Percentiles rank a stretch among this genome's conserved stretches.
These are phyloP conservation scores for Ascosphaera apis DNA, from an alignment of 2,329 filamentous ascomycete genomes.

Conservation along the genomic window DNA sequence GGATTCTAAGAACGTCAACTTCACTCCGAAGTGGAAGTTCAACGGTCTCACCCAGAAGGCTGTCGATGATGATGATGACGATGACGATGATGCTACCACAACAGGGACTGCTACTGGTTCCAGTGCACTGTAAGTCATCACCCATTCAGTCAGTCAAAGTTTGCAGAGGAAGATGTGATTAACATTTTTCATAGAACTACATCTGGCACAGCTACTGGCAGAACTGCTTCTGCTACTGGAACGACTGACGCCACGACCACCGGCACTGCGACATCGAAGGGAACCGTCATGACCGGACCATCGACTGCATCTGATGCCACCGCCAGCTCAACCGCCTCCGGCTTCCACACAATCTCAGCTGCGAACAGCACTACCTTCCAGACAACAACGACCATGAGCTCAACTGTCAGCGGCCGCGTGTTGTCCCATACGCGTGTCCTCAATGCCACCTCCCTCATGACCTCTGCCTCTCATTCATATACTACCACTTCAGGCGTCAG, in stretches of 20 bases:
- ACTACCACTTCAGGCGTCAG: too few species aligned
- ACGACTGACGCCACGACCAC: slow-evolving; percentile 4
- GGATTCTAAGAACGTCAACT: slow-evolving; percentile 25
- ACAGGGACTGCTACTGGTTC: slow-evolving; percentile 6
- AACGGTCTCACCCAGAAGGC: slow-evolving; percentile 21
- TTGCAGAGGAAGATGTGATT: neutral
- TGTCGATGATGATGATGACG: slow-evolving; percentile 7
- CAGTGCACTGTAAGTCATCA: slow-evolving; percentile 1
- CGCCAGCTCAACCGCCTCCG: slow-evolving; percentile 1
- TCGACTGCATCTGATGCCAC: slow-evolving; percentile 1
- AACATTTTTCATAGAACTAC: slow-evolving; percentile 4
- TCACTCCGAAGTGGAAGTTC: slow-evolving; percentile 28
- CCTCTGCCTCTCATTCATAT: too few species aligned
- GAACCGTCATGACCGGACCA: neutral
- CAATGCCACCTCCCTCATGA: too few species aligned
- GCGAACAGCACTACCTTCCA: too few species aligned
- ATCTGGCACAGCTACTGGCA: slow-evolving; percentile 7
- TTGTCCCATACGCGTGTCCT: too few species aligned
- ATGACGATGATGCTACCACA: slow-evolving; percentile 8
- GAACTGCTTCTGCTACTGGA: slow-evolving; percentile 5
- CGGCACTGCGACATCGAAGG: slow-evolving; percentile 1
- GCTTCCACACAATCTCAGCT: too few species aligned
- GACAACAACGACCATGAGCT: too few species aligned
- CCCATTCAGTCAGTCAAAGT: slow-evolving; percentile 1
- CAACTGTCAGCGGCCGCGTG: too few species aligned